A percentile compares a stretch with the other conserved stretches of the same genome.
Evolutionary conservation across 352 stramenopile species (phyloP).

Genomic region (Globisporangium perplexum): DNA sequence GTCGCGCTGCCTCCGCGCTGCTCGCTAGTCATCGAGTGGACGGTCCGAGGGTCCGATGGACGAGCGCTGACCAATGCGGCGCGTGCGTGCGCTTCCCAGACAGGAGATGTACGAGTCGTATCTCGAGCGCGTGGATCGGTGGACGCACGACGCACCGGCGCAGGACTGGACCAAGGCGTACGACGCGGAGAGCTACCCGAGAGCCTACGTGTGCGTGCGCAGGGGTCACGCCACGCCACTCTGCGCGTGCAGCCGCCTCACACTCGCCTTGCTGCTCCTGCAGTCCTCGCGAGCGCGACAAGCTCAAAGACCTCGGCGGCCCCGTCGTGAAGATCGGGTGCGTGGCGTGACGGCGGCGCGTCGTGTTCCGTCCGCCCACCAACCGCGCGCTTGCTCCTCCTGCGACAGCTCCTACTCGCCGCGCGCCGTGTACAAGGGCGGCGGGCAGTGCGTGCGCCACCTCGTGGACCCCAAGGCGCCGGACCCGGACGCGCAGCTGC

Average conservation of each 20-base stretch:
- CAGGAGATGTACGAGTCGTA: conserved; percentile 70
- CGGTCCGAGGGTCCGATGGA: too few species aligned
- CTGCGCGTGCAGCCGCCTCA: neutral
- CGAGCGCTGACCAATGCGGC: neutral
- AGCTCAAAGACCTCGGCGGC: conserved; percentile 32
- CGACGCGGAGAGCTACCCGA: conserved; percentile 42
- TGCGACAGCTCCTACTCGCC: conserved; percentile 36
- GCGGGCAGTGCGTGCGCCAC: conserved; percentile 34
- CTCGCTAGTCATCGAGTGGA: neutral
- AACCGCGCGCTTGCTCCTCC: neutral
- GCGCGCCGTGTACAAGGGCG: conserved; percentile 45
- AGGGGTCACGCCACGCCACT: neutral
- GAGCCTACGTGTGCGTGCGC: conserved; percentile 38
- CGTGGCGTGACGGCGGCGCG: neutral
- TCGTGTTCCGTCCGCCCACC: neutral
- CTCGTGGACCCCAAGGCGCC: conserved; percentile 16
- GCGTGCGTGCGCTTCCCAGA: conserved; percentile 11
- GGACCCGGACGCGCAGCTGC: conserved; percentile 12
- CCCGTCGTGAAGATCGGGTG: conserved; percentile 39
- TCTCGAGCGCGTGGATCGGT: conserved; percentile 45
- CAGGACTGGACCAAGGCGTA: conserved; percentile 53
- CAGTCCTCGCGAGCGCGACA: conserved; percentile 40
- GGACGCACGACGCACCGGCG: conserved; percentile 31
- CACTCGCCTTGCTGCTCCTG: neutral
- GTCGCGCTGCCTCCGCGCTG: neutral